phyloP scores from a whole-genome alignment of 1,284 basidiomycete genomes.

The Pascua sp. region DNA sequence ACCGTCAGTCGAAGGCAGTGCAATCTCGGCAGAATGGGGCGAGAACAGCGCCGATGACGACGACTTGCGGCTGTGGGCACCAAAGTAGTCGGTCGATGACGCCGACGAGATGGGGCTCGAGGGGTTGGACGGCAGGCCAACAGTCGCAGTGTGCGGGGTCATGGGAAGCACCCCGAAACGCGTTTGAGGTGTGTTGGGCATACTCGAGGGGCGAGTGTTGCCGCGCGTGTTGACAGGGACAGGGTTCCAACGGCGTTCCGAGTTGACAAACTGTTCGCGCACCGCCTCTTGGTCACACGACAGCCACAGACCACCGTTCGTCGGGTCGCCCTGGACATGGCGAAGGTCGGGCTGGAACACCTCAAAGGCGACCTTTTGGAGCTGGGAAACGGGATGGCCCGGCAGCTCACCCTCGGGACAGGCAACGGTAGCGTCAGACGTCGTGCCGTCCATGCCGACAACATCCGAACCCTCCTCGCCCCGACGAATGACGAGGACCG shows the following conservation, averaged over 20 bases:
- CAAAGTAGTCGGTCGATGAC: conserved; percentile 42
- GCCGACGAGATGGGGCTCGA: conserved; percentile 35
- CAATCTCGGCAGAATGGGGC: conserved; percentile 26
- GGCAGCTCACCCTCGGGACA: conserved; percentile 78
- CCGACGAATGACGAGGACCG: conserved; percentile 86
- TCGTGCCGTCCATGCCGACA: conserved; percentile 65
- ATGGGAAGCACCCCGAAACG: conserved; percentile 44
- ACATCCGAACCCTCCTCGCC: conserved; percentile 87
- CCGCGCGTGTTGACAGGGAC: conserved; percentile 14
- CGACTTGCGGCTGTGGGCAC: conserved; percentile 36
- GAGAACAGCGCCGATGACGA: conserved; percentile 38
- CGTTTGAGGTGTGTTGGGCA: conserved; percentile 39
- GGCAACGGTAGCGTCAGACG: conserved; percentile 27
- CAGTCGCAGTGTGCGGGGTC: conserved; percentile 41
- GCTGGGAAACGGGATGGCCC: conserved; percentile 89
- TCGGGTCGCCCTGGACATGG: conserved; percentile 18
- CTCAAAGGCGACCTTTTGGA: conserved; percentile 89
- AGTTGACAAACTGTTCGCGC: conserved; percentile 26
- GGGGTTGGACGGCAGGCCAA: conserved; percentile 37
- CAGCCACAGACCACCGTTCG: conserved; percentile 40
- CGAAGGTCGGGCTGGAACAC: conserved; percentile 61
- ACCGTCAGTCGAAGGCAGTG: conserved; percentile 37
- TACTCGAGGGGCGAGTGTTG: conserved; percentile 22
- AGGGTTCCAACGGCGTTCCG: conserved; percentile 34
- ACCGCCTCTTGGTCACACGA: conserved; percentile 40